Evolutionary conservation across 1,139 yeast genomes (phyloP), one percentile per base, ranked within the genome.

Genomic region (Blastobotrys apis): DNA sequence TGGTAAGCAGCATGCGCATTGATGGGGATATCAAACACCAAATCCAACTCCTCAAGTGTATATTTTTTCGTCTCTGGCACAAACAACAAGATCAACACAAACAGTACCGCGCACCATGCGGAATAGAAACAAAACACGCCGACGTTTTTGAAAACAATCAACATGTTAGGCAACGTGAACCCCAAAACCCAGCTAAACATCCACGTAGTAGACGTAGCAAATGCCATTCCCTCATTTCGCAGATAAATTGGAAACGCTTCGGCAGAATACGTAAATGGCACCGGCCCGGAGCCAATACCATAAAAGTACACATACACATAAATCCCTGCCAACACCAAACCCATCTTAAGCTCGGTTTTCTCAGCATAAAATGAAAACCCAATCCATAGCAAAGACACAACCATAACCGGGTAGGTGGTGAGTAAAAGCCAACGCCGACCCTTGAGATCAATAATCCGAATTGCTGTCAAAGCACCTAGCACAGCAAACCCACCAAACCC

Each of bases 101-200:
- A 84, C 0, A 92, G 94, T 44, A 82, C 70, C 44, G 83, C 58
- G 62, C 86, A 85, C 92, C 94, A 84, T 10, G 84, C 95, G 1
- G 94, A 95, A 58, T 85, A 86, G 74, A 80, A 86, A 12, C 92
- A 87, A 63, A 86, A 87, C 2, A 94, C 95, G 62, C 95, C 95
- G 51, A 81, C 84, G 3, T 86, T 75, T 43, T 76, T 78, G 67
- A 85, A 80, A 0, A 84, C 80, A 41, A 67, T 74, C 49, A 75
- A 65, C 59, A 86, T 66, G 33, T 85, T 70, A 33, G 94, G 94
- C 92, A 92, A 86, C 1, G 95, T 81, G 50, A 85, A 73, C 10
- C 94, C 84, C 49, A 87, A 73, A 39, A 86, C 70, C 54, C 85
- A 84, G 63, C 84, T 84, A 72, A 85, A 84, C 61, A 84, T 83